These are phyloP conservation scores for Candida montana DNA, from an alignment of 805 yeast species.

Conservation along the genomic window DNA sequence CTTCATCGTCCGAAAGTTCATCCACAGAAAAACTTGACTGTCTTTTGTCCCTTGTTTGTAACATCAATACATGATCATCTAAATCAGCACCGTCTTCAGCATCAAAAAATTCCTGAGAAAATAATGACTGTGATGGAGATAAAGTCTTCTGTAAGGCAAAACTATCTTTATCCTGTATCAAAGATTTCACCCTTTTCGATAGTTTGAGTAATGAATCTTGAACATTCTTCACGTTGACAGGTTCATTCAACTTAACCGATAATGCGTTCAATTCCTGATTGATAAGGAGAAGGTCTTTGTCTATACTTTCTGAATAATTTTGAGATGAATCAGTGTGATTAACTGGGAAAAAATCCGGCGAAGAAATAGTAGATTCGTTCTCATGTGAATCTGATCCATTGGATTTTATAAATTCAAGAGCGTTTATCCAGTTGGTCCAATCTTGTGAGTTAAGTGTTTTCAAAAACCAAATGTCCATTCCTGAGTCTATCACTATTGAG, in stretches of 20 bases:
- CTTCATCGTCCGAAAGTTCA: slow-evolving; percentile 24
- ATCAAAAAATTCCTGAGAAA: slow-evolving; percentile 56
- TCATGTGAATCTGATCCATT: slow-evolving; percentile 4
- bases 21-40: slow-evolving; percentile 16
- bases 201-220: neutral
- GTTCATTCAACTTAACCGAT: slow-evolving; percentile 7
- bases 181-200: slow-evolving; percentile 4
- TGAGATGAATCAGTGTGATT: neutral
- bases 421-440: slow-evolving; percentile 79
- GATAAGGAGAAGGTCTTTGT: slow-evolving; percentile 1
- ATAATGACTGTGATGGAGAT: slow-evolving; percentile 28
- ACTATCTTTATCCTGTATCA: neutral
- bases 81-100: slow-evolving; percentile 48
- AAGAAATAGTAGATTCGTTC: slow-evolving; percentile 3
- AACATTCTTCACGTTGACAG: neutral
- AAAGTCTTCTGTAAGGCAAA: neutral
- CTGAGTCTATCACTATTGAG: slow-evolving; percentile 83
- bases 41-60: slow-evolving; percentile 7
- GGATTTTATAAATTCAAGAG: slow-evolving; percentile 46
- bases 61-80: slow-evolving; percentile 17
- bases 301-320: neutral
- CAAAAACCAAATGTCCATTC: slow-evolving; percentile 89
- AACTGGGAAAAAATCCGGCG: neutral
- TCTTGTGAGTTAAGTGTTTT: slow-evolving; percentile 61
- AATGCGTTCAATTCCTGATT: neutral